Percentiles rank a stretch among this genome's conserved stretches.
phyloP scores from a whole-genome alignment of 805 yeast genomes.

The Spathaspora hagerdaliae region DNA sequence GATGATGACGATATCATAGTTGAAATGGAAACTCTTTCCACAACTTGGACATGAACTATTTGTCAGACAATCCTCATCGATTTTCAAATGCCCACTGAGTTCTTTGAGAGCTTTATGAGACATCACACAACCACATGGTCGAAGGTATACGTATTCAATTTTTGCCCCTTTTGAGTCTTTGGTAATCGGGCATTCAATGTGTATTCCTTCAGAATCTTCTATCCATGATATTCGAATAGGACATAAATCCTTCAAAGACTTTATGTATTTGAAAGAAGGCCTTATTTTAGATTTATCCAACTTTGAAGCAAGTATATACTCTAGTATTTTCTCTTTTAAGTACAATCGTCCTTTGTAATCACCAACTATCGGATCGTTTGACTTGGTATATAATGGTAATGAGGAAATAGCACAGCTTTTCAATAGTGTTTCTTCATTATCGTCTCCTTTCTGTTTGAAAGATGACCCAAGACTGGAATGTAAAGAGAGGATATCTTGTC shows the following conservation, averaged over 20 bases:
- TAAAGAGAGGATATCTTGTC: slow-evolving; percentile 45
- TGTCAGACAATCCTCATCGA: slow-evolving; percentile 3
- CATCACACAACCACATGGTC: slow-evolving; percentile 39
- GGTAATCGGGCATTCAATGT: slow-evolving; percentile 31
- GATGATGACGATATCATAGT: slow-evolving; percentile 29
- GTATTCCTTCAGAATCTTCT: slow-evolving; percentile 4
- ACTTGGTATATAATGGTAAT: slow-evolving; percentile 30
- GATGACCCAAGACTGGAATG: slow-evolving; percentile 8
- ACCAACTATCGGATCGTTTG: slow-evolving; percentile 49
- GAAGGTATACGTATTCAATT: slow-evolving; percentile 22
- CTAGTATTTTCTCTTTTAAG: slow-evolving; percentile 60
- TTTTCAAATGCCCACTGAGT: slow-evolving; percentile 9
- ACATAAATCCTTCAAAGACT: slow-evolving; percentile 21
- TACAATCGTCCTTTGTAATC: slow-evolving; percentile 66
- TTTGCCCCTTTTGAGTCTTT: slow-evolving; percentile 13
- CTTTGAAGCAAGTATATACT: slow-evolving; percentile 44
- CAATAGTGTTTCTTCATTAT: slow-evolving; percentile 29
- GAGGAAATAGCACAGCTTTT: slow-evolving; percentile 46
- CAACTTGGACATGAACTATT: slow-evolving; percentile 29
- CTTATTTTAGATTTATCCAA: slow-evolving; percentile 16
- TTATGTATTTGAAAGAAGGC: slow-evolving; percentile 17
- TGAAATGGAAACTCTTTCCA: slow-evolving; percentile 14
- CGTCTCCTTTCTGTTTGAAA: slow-evolving; percentile 8
- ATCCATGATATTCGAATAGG: slow-evolving; percentile 21
- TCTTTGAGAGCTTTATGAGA: slow-evolving; percentile 20